Evolutionary conservation across 2,329 filamentous ascomycete genomes (phyloP).

Genomic region (Aotearoamyces nothofagi): DNA sequence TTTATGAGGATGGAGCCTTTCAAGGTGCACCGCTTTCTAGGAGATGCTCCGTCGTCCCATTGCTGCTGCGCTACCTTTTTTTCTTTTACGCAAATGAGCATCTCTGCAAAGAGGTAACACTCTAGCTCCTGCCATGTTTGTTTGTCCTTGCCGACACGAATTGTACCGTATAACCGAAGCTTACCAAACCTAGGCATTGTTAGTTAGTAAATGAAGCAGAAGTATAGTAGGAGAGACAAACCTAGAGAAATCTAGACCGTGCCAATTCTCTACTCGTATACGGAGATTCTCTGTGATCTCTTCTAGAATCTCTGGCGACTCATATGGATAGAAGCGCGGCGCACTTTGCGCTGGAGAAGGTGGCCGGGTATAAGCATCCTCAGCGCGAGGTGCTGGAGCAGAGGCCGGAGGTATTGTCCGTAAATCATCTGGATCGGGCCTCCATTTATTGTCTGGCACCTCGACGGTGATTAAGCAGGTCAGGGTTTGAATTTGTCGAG

Average conservation of each 20-base stretch:
- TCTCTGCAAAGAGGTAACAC: conserved; percentile 93
- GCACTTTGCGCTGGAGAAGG: conserved; percentile 37
- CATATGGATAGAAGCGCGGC: conserved; percentile 53
- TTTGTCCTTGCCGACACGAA: conserved; percentile 91
- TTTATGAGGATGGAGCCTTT: conserved; percentile 98
- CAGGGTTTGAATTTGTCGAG: conserved; percentile 84
- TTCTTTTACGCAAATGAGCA: conserved; percentile 99
- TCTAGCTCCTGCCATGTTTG: conserved; percentile 95
- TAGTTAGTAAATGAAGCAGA: too few species aligned
- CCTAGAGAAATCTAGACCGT: conserved; percentile 82
- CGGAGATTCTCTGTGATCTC: conserved; percentile 77
- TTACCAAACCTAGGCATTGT: conserved; percentile 61
- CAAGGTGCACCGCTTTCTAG: conserved; percentile 66
- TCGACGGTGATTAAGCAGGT: conserved; percentile 92
- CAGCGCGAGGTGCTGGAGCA: conserved; percentile 26
- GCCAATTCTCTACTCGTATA: conserved; percentile 93
- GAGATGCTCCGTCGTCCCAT: conserved; percentile 46
- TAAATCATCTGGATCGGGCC: conserved; percentile 68
- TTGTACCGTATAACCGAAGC: conserved; percentile 72
- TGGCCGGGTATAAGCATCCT: conserved; percentile 38
- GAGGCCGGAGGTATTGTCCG: conserved; percentile 33
- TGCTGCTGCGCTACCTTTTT: conserved; percentile 58
- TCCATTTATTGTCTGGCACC: conserved; percentile 85
- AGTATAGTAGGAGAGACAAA: too few species aligned
- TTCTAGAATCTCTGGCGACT: conserved; percentile 62